A percentile compares a stretch with the other conserved stretches of the same genome.
Evolutionary conservation across 2,329 filamentous ascomycete genomes (phyloP).

Genomic region (Hypoxylon sp.): DNA sequence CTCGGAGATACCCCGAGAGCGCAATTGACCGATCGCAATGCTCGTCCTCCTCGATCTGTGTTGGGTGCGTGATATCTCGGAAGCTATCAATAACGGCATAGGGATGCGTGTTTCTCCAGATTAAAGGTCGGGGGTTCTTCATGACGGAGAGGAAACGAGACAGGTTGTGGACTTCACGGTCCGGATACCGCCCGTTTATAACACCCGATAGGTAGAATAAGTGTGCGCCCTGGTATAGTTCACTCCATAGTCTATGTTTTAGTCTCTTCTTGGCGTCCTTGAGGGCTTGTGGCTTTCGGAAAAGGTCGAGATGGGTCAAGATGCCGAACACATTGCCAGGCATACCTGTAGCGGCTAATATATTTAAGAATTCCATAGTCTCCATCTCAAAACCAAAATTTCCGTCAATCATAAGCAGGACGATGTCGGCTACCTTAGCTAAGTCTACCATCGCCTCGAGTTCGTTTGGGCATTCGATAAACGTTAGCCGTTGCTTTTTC

Average conservation of each 20-base stretch:
- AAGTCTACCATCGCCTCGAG: slow-evolving; percentile 97
- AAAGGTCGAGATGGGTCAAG: slow-evolving; percentile 94
- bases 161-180: slow-evolving; percentile 95
- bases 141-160: slow-evolving; percentile 97
- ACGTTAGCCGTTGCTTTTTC: slow-evolving; percentile 93
- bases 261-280: slow-evolving; percentile 95
- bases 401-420: slow-evolving; percentile 97
- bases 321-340: slow-evolving; percentile 98
- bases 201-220: slow-evolving; percentile 97
- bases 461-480: slow-evolving; percentile 97
- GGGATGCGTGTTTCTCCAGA: slow-evolving; percentile 97
- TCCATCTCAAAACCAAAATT: slow-evolving; percentile 99
- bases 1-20: slow-evolving; percentile 91
- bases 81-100: slow-evolving; percentile 95
- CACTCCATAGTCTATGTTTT: slow-evolving; percentile 96
- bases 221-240: slow-evolving; percentile 96
- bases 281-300: slow-evolving; percentile 91
- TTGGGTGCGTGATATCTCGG: slow-evolving; percentile 93
- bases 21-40: slow-evolving; percentile 93
- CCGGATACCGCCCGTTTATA: slow-evolving; percentile 95
- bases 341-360: slow-evolving; percentile 95
- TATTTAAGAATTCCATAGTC: slow-evolving; percentile 99
- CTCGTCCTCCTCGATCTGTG: slow-evolving; percentile 86
- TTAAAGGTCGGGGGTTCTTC: slow-evolving; percentile 97
- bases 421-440: slow-evolving; percentile 96